Evolutionary conservation across 176 grass and related monocot genomes (phyloP), one percentile per base, ranked within the genome.

Genomic region (Triticum dicoccoides): DNA sequence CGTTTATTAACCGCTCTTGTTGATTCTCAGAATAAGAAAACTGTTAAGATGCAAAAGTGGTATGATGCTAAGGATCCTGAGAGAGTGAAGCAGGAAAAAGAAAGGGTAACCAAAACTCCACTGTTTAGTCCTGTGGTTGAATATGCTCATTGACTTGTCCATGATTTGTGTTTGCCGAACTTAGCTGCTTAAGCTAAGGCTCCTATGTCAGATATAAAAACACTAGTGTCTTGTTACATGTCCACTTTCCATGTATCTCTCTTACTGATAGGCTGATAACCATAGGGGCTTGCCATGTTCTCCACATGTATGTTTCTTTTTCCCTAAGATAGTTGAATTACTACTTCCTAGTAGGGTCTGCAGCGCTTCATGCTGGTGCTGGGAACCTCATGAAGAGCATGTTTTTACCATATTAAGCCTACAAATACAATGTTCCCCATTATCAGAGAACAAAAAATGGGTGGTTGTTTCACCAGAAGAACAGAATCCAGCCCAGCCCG

Each of bases 21-120:
- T 87, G 97, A 96, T 89, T 99, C 97, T 82, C 92, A 93, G 69
- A 89, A 99, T 87, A 99, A 94, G 82, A 99, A 94, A 87, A 95
- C 93, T 7, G 90, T 92, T 80, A 96, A 96, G 85, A 95, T 99
- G 87, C 93, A 93, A 84, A 99, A 96, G 79, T 99, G 97, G 87
- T 90, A 94, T 80, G 95, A 95, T 44, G 87, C 90, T 66, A 96
- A 91, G 83, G 90, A 99, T 87, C 94, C 94, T 69, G 97, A 94
- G 89, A 94, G 75, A 93, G 94, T 56, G 61, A 96, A 99, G 72
- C 92, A 94, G 86, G 92, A 92, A 89, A 82, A 82, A 66, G 97
- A 96, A 99, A 92, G 61, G 89, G 94, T 99, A 94, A 91, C 64
- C 6, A 45, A 78, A 76, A 42, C 65, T 39, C 20, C 23, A 45